phyloP scores from a whole-genome alignment of 768 basidiomycete species.

The Rubroboletus pulcherrimus region DNA sequence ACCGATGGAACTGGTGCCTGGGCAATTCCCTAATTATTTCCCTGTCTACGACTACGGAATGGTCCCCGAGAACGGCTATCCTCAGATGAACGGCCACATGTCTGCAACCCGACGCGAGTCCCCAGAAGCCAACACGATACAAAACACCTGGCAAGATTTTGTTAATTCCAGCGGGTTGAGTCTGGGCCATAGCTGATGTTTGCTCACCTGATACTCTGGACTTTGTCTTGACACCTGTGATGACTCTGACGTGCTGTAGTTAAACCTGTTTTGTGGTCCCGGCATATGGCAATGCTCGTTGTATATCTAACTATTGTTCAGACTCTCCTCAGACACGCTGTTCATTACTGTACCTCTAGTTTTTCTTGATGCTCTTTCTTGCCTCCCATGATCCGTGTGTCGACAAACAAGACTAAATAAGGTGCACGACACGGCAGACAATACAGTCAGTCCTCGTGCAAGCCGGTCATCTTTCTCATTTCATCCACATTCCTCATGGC shows the following conservation, averaged over 20 bases:
- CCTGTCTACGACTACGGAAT: conserved; percentile 69
- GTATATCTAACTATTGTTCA: conserved; percentile 20
- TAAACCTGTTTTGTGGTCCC: conserved; percentile 3
- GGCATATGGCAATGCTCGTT: conserved; percentile 4
- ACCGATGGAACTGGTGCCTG: conserved; percentile 31
- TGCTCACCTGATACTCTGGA: neutral
- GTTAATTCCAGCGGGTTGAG: conserved; percentile 35
- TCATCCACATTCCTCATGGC: conserved; percentile 38
- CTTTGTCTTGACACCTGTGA: conserved; percentile 9
- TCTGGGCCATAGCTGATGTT: conserved; percentile 13
- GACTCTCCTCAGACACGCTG: neutral
- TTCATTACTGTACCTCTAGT: conserved; percentile 14
- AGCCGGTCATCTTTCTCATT: neutral
- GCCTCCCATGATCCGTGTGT: neutral
- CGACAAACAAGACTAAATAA: conserved; percentile 25
- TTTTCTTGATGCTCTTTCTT: conserved; percentile 15
- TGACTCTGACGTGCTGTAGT: conserved; percentile 7
- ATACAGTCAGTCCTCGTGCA: neutral
- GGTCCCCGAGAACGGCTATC: conserved; percentile 27
- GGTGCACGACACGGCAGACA: conserved; percentile 5
- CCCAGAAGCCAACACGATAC: conserved; percentile 56
- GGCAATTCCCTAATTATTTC: conserved; percentile 65
- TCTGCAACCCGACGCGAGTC: conserved; percentile 37
- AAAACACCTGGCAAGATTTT: conserved; percentile 63
- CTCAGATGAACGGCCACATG: conserved; percentile 40